Evolutionary conservation across 2,329 filamentous ascomycete genomes (phyloP).

Genomic region (Fonsecaea monophora): DNA sequence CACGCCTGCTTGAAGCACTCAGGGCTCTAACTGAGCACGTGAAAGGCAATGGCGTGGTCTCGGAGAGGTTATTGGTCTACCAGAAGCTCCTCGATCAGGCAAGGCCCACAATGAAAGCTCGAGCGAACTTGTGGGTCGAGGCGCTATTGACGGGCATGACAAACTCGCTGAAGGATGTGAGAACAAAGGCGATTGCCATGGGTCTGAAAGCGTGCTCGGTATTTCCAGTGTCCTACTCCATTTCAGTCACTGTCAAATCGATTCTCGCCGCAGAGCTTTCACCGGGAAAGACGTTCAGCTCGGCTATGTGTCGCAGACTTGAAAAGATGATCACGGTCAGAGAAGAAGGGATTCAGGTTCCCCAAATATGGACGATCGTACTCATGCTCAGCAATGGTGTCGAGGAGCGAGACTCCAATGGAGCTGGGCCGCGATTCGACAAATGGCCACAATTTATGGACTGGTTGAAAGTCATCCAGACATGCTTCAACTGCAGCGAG

Average conservation of each 20-base stretch:
- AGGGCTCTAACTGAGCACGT: slow-evolving; percentile 75
- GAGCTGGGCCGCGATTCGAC: slow-evolving; percentile 63
- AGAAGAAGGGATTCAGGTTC: slow-evolving; percentile 70
- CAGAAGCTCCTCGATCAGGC: slow-evolving; percentile 76
- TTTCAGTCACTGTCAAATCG: slow-evolving; percentile 68
- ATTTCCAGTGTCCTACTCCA: slow-evolving; percentile 71
- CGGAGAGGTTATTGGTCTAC: slow-evolving; percentile 79
- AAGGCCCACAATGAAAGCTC: slow-evolving; percentile 71
- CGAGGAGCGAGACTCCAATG: slow-evolving; percentile 49
- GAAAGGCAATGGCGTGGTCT: slow-evolving; percentile 79
- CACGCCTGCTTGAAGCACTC: slow-evolving; percentile 72
- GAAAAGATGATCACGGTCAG: slow-evolving; percentile 68
- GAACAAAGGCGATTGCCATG: slow-evolving; percentile 74
- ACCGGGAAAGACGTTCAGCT: slow-evolving; percentile 68
- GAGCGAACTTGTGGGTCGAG: slow-evolving; percentile 77
- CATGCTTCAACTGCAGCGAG: slow-evolving; percentile 82
- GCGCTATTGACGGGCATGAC: slow-evolving; percentile 84
- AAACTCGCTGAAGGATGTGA: slow-evolving; percentile 77
- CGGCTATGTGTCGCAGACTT: slow-evolving; percentile 72
- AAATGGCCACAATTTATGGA: slow-evolving; percentile 74
- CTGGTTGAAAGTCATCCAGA: slow-evolving; percentile 81
- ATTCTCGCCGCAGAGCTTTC: slow-evolving; percentile 59
- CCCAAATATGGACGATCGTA: slow-evolving; percentile 86
- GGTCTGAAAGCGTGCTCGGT: slow-evolving; percentile 73
- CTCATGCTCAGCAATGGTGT: slow-evolving; percentile 69